Base-by-base conservation (phyloP, 225 moss, liverwort and hornwort species). In the Anthoceros angustus region DNA sequence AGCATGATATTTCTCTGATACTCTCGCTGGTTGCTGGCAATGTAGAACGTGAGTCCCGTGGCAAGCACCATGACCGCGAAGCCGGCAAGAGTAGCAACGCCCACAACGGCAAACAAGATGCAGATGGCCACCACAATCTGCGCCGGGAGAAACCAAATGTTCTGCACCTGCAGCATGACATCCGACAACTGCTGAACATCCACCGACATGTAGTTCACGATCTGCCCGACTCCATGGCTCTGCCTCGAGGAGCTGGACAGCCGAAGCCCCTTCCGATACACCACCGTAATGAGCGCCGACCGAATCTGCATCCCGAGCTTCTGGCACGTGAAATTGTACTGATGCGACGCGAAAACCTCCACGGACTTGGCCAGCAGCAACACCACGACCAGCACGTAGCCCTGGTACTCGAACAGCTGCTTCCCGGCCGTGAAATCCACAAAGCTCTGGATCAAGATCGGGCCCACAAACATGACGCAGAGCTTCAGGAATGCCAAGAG, bases 201-300 rank as follows among this genome's bases (percentile, higher is more conserved):
- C 40, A 80, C 82, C 7, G 82, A 79, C 85, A 85, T 85, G 73
- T 82, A 79, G 64, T 78, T 77, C 66, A 85, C 82, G 72, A 85
- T 82, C 65, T 78, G 75, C n/a, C 82, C 85, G 67, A 85, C 66
- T 12, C 85, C 80, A 62, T 85, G 79, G 20, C 70, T 75, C 61
- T 85, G 85, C n/a, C 85, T 65, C 62, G 82, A 77, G 24, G 81
- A 79, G 40, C 76, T 82, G 55, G 85, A 82, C 0, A 85, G 69
- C 14, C 82, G 77, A 67, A 85, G 72, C 15, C 82, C 85, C 70
- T 85, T 82, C 48, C 73, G 71, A 60, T 85, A 85, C 8, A 85
- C 73, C 18, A 81, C 73, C 62, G 85, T 79, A 32, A 82, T 74
- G 2, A 85, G 79, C 45, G 79, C 73, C 65, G 85, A 81, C 38